Base-by-base conservation (phyloP, 179 eudicot genomes). In the Silene coronaria region DNA sequence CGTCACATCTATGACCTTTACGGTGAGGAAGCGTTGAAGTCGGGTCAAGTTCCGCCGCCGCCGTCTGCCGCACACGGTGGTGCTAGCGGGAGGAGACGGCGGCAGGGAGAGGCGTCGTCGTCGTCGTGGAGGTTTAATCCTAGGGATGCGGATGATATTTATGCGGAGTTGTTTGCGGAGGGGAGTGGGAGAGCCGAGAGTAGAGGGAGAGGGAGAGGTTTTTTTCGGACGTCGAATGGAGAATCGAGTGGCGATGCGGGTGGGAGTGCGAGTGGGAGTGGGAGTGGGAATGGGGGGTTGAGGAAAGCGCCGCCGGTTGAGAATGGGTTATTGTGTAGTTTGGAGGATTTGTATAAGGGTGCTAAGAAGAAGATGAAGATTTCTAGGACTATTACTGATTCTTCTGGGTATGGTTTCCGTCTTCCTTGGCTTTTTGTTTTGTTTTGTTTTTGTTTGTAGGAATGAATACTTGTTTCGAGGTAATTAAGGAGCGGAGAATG, bases 281-380 rank as follows among this genome's bases (percentile, higher is more conserved):
- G 51, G 42, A 8, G 16, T 72, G 22, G 51, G 42, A 8, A 13
- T 72, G 22, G 78, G 45, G 71, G 32, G 5, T 61, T 28, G 84
- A 88, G 81, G 83, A 88, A 91, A 76, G 92, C 83, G 23, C 67
- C 83, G 23, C 79, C 96, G 3, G 90, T 90, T 36, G 97, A 91
- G 93, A 86, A 85, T 68, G 13, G 11, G n/a, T 79, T 91, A 84
- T 66, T 80, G 22, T 91, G 97, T 85, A 90, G 87, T 78, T 84
- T 90, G 73, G 95, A 87, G 86, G 95, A 90, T 30, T 82, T 90
- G 73, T 90, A 73, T 66, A 85, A 82, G 23, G 97, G 97, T 22
- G 82, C 91, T 14, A 90, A 86, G 85, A 86, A 85, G 87, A 91
- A 91, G 84, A 91, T 91, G 93, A 91, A 86, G 89, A 91, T 91